Conservation (phyloP, 345 rosid genomes). For the Eucalyptus urophylla region DNA sequence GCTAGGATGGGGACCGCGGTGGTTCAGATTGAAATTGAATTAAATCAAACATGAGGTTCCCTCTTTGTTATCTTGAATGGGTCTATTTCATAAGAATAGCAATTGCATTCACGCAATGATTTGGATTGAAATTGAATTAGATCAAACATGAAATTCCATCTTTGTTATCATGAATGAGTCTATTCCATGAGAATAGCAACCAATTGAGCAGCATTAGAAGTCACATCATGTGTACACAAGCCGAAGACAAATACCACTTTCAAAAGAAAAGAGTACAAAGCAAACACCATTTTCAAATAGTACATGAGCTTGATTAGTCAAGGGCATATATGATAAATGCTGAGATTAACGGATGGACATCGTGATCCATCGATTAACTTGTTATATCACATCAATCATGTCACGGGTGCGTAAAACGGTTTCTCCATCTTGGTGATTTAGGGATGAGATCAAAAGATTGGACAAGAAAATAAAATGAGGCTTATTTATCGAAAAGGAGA, state of each 20-base stretch:
- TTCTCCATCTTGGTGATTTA: not conserved
- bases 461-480: not conserved
- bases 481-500: no score
- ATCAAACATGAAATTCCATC: no score
- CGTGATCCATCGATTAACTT: rapidly evolving
- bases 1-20: rapidly evolving
- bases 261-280: no score
- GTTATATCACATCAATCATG: not conserved
- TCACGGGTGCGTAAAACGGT: rapidly evolving
- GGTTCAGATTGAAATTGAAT: no score
- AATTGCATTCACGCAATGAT: no score
- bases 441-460: not conserved
- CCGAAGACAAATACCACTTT: no score
- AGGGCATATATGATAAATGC: not conserved
- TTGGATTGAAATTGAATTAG: no score
- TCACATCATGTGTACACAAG: no score
- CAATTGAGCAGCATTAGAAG: rapidly evolving
- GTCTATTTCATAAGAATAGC: no score
- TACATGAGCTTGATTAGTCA: not conserved
- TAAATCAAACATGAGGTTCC: no score
- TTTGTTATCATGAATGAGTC: not conserved
- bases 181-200: not conserved
- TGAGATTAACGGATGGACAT: not conserved
- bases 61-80: no score
- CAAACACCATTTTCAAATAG: no score